Evolutionary conservation across 345 rosid species (phyloP).

Genomic region (Boechera divaricarpa): DNA sequence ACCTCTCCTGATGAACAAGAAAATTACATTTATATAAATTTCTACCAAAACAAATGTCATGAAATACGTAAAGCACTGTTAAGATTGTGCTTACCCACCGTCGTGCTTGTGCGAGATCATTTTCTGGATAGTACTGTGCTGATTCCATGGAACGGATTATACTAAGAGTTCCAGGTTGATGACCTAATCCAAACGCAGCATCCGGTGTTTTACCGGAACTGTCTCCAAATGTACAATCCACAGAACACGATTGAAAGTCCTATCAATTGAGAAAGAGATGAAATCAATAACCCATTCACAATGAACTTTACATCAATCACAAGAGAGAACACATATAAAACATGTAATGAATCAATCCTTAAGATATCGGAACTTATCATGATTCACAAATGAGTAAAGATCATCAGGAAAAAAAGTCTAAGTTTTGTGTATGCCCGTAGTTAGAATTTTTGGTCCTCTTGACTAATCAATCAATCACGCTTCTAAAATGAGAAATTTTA

Average conservation of each 20-base stretch:
- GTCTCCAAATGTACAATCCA: slow-evolving; percentile 73
- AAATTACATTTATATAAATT: not conserved
- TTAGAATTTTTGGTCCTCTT: not conserved
- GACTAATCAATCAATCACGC: not conserved
- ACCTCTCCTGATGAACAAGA: slow-evolving; percentile 63
- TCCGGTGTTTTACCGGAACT: slow-evolving; percentile 53
- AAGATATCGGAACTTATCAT: too few relatives aligned
- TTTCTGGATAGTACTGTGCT: slow-evolving; percentile 74
- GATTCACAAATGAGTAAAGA: not conserved
- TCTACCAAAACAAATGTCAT: slow-evolving; percentile 29
- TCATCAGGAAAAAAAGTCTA: not conserved
- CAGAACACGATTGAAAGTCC: slow-evolving; percentile 73
- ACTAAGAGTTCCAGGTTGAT: slow-evolving; percentile 49
- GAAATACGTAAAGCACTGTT: slow-evolving; percentile 28
- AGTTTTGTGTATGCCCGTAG: not conserved
- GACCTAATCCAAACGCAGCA: slow-evolving; percentile 68
- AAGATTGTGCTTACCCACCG: slow-evolving; percentile 96
- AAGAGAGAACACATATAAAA: not conserved
- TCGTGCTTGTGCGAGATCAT: slow-evolving; percentile 76
- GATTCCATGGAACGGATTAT: slow-evolving; percentile 96
- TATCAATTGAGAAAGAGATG: slow-evolving; percentile 28
- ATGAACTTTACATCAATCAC: not conserved
- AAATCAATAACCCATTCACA: not conserved
- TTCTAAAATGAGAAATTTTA: not conserved
- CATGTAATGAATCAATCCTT: not conserved